These are phyloP conservation scores for Paracoccidioides lutzii DNA, from an alignment of 2,329 filamentous ascomycete genomes.

Conservation along the genomic window DNA sequence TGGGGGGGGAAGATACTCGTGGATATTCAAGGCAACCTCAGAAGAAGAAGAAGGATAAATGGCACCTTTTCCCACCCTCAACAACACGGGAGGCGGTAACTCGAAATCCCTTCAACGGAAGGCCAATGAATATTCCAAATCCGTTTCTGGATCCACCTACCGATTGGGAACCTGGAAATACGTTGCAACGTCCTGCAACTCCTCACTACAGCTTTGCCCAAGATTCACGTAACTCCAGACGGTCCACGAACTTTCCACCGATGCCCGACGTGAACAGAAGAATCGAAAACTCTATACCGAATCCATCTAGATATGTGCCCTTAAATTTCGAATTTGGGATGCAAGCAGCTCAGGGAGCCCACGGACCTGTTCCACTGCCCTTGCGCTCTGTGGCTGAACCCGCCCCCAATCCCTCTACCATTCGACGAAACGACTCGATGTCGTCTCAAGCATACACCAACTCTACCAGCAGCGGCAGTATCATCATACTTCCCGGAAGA, in stretches of 20 bases:
- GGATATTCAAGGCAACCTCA: neutral
- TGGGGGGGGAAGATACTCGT: neutral
- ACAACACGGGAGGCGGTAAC: no score
- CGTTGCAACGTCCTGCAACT: neutral
- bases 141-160: neutral
- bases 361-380: neutral
- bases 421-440: neutral
- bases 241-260: neutral
- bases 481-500: slow-evolving; percentile 18
- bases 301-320: slow-evolving; percentile 5
- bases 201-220: neutral
- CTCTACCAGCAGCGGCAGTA: slow-evolving; percentile 17
- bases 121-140: neutral
- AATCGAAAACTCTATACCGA: slow-evolving; percentile 7
- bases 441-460: slow-evolving; percentile 5
- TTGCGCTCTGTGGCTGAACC: neutral
- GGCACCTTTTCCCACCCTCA: neutral
- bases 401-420: no score
- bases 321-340: slow-evolving; percentile 3
- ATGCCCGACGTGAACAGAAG: neutral
- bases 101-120: neutral
- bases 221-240: neutral
- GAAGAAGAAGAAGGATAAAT: neutral
- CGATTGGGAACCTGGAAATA: neutral
- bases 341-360: neutral